Evolutionary conservation across 2,329 filamentous ascomycete species (phyloP), one percentile per base, ranked within the genome.

Genomic region (Kalaharituber pfeilii): DNA sequence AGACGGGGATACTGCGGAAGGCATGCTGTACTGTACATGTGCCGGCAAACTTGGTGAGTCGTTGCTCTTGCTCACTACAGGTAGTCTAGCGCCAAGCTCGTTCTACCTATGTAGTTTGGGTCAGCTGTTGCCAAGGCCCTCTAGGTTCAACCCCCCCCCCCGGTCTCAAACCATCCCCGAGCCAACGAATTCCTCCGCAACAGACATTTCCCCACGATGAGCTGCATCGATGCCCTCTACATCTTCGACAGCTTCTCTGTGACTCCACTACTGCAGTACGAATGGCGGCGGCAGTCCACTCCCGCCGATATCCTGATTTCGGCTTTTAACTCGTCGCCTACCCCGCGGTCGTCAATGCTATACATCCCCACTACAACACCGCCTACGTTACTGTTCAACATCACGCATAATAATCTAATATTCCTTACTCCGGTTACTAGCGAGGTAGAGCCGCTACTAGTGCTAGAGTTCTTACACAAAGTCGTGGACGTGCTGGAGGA

Each of bases 401-500:
- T 94, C 60, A 72, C 75, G n/a, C 87, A 96, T 68, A 84, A 86
- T 57, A 86, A 87, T 64, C 76, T 98, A 5, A 75, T 95, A 20
- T 85, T 95, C 63, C 74, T 95, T 50, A 80, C 86, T 11, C 87
- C 89, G 0, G 79, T 82, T n/a, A 87, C 86, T 33, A 76, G 78
- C 55, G 91, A 98, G 67, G 81, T 84, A 51, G 88, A 95, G 65
- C 87, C 91, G 6, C 76, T 98, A 6, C 78, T 94, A 4, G 82
- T 87, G 36, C 80, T 96, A 60, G 89, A 96, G 70, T 96, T 96
- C 68, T 76, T 98, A 36, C 89, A 96, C 72, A 82, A 91, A 60
- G 77, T 94, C 27, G 79, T 94, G 65, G 91, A 98, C 73, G 82
- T 84, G 11, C 77, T 98, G 29, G 89, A 96, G 70, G 89, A 95